These are phyloP conservation scores for Poa pratensis DNA, from an alignment of 176 grass and related monocot species.

Conservation along the genomic window DNA sequence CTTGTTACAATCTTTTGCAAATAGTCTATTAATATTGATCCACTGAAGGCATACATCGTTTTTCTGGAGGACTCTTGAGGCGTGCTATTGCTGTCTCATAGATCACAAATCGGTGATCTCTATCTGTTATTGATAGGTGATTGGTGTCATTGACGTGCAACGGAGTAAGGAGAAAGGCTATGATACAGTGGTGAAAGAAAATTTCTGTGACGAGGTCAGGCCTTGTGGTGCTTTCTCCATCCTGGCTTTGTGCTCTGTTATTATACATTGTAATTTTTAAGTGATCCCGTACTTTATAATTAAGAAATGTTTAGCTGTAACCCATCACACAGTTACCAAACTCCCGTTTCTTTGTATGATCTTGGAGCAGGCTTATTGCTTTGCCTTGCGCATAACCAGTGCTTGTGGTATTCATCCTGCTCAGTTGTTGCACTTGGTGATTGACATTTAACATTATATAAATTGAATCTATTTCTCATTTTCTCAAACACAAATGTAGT, in stretches of 20 bases:
- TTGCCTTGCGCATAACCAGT: constrained; percentile 1
- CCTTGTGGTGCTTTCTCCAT: constrained; percentile 36
- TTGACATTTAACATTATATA: constrained; percentile 2
- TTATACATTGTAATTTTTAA: constrained; percentile 33
- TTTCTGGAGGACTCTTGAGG: neutral
- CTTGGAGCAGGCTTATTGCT: constrained; percentile 31
- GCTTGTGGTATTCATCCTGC: constrained; percentile 23
- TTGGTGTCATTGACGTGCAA: constrained; percentile 91
- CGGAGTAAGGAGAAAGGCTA: constrained; percentile 89
- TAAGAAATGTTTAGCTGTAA: neutral
- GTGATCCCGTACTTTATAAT: constrained; percentile 7
- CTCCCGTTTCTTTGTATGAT: neutral
- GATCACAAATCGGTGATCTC: constrained; percentile 3
- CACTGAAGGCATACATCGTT: neutral
- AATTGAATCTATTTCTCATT: neutral
- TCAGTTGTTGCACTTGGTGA: constrained; percentile 19
- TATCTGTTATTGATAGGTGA: constrained; percentile 57
- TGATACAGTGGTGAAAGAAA: constrained; percentile 94
- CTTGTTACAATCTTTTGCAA: neutral
- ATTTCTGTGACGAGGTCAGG: constrained; percentile 89
- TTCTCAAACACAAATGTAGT: neutral
- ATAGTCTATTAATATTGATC: constrained; percentile 1
- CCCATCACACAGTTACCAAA: neutral
- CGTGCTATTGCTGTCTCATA: constrained; percentile 30
- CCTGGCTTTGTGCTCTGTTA: constrained; percentile 24